phyloP scores from a whole-genome alignment of 176 grass and related monocot genomes.

The Stipa capillata region DNA sequence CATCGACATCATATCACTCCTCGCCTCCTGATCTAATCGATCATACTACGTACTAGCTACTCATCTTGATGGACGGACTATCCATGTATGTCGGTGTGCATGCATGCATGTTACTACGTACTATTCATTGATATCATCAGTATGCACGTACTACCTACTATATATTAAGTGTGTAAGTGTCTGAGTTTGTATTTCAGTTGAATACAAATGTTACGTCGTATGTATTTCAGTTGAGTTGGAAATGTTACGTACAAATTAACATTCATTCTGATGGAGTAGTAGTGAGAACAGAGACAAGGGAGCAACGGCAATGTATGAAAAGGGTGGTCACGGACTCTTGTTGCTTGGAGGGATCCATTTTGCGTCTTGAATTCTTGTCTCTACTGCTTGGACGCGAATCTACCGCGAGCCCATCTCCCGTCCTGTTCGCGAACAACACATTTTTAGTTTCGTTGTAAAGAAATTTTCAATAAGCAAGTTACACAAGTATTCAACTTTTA shows the following conservation, averaged over 20 bases:
- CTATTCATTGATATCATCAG: too few relatives aligned
- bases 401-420: neutral
- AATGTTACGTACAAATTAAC: neutral
- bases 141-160: too few relatives aligned
- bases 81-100: neutral
- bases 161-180: too few relatives aligned
- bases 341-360: neutral
- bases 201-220: neutral
- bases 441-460: too few relatives aligned
- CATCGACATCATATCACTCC: conserved; percentile 71
- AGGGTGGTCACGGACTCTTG: neutral
- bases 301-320: neutral
- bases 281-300: neutral
- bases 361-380: neutral
- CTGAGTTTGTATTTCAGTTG: too few relatives aligned
- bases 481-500: too few relatives aligned
- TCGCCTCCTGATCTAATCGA: neutral
- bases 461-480: too few relatives aligned
- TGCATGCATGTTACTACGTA: neutral
- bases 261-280: too few relatives aligned
- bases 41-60: too few relatives aligned
- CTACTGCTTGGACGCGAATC: neutral
- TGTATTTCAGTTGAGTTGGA: neutral
- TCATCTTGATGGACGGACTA: too few relatives aligned
- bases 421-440: too few relatives aligned